Base-by-base conservation (phyloP, 352 stramenopile genomes). In the Pythium scleroteichum region DNA sequence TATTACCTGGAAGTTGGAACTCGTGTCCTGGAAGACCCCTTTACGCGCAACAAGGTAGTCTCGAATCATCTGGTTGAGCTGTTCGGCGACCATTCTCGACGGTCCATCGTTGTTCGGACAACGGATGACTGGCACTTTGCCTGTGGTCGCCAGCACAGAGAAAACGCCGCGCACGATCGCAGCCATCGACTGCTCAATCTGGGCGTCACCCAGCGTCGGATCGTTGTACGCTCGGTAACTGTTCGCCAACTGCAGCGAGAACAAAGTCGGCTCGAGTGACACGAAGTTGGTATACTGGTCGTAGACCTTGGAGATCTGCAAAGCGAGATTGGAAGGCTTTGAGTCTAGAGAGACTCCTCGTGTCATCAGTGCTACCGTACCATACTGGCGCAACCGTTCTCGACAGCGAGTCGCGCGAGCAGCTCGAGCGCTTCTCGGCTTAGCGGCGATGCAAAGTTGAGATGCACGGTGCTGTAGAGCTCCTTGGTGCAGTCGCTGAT, bases 221-320 rank as follows among this genome's bases (percentile, higher is more conserved):
- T 96, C 85, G 76, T 99, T 99, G 74, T 98, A 98, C 46, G 87
- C 75, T 23, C 80, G 75, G 80, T 99, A 99, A 64, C 93, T 98
- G 41, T 96, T 76, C 5, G 78, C 61, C 14, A 98, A 82, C 50
- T 98, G 94, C 16, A 99, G 73, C 29, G 85, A 95, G 69, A 99
- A 99, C 12, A 99, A 74, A 65, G 86, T 80, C 48, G 91, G 82
- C 75, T 99, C 97, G 12, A 99, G 71, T 33, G 95, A 97, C 10
- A 98, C 91, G 69, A 99, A 99, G 75, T 99, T 97, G 14, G 98
- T 85, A 75, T 98, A 98, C 75, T 98, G 91, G 74, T 99, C 97
- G 65, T 92, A 98, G 9, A 99, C 85, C 62, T 97, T 97, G 45
- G 92, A 87, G 71, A 99, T 95, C 61, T 85, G 29, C 14, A 19